These are phyloP conservation scores for Castanea sativa DNA, from an alignment of 306 rosid species.

Conservation along the genomic window DNA sequence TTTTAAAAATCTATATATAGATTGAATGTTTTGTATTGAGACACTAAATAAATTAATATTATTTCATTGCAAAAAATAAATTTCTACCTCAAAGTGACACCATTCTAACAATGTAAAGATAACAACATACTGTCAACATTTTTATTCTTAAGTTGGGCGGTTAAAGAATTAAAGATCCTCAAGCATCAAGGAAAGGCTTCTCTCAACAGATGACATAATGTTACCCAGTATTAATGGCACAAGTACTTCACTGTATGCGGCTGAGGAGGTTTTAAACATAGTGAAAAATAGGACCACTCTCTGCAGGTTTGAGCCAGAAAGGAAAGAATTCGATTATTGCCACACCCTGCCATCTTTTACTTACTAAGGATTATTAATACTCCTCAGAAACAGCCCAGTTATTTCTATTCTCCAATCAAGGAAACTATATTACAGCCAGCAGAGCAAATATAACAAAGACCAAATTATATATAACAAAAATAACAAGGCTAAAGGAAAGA, in stretches of 20 bases:
- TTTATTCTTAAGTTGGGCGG: too few species aligned
- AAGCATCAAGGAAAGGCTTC: too few species aligned
- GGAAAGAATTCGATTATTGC: background rate
- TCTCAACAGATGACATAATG: too few species aligned
- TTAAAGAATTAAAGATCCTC: too few species aligned
- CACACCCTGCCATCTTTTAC: background rate
- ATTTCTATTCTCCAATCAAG: background rate
- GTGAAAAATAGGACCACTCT: background rate
- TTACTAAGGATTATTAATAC: background rate
- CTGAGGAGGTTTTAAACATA: background rate
- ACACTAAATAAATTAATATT: too few species aligned
- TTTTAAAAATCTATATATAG: too few species aligned
- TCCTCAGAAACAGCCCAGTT: background rate
- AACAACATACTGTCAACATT: too few species aligned
- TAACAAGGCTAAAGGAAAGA: background rate
- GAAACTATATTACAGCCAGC: background rate
- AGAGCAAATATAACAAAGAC: background rate
- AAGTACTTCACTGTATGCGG: background rate
- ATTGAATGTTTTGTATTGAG: too few species aligned
- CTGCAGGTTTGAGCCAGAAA: background rate
- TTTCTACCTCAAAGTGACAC: background rate
- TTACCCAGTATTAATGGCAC: too few species aligned
- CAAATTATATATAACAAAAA: constrained; percentile 3
- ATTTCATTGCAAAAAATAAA: too few species aligned
- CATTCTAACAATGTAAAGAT: background rate